Base-by-base conservation (phyloP, 352 stramenopile species). In the Pythium monospermum region DNA sequence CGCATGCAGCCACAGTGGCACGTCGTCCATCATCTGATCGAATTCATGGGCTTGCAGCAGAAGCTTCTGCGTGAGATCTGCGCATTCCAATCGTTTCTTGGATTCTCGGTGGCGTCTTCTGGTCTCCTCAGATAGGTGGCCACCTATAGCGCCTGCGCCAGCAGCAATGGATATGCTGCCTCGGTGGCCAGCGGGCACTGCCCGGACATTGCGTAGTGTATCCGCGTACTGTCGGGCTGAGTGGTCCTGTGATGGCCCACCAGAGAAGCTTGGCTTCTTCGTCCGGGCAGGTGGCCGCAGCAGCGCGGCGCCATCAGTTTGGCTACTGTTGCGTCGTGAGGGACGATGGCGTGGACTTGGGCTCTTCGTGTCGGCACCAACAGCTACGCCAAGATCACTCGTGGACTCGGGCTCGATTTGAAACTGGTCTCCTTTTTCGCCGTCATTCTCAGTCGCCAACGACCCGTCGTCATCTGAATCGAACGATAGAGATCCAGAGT, bases 1-100 rank as follows among this genome's bases (percentile, higher is more conserved):
- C 0, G 70, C 64, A 3, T 79, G 59, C 19, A 80, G 48, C 69
- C 68, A 82, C 10, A 80, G 48, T 43, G 63, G 46, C 51, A 78
- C 53, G 39, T 63, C 64, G n/a, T 72, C 43, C 19, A 67, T 59
- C 8, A 49, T 31, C 1, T 35, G 38, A 25, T 76, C 52, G 1
- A 78, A 54, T n/a, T 82, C 71, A 1, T 66, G 38, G 6, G 71
- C 65, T 23, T 68, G 55, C 6, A 75, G 54, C 15, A 86, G 52
- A 15, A 69, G 25, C 18, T 53, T 37, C 40, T 77, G 70, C 2
- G 61, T 71, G 3, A 35, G 54, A 6, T 76, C 61, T 0, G 64
- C 61, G 35, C 69, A 64, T 16, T 58, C 40, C 32, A 79, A 52
- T 16, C 69, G 70, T 19, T 68, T 70, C 59, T 78, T 73, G 10